A percentile compares a stretch with the other conserved stretches of the same genome.
Evolutionary conservation across 2,329 filamentous ascomycete genomes (phyloP).

Genomic region (Rhinocladiella similis): DNA sequence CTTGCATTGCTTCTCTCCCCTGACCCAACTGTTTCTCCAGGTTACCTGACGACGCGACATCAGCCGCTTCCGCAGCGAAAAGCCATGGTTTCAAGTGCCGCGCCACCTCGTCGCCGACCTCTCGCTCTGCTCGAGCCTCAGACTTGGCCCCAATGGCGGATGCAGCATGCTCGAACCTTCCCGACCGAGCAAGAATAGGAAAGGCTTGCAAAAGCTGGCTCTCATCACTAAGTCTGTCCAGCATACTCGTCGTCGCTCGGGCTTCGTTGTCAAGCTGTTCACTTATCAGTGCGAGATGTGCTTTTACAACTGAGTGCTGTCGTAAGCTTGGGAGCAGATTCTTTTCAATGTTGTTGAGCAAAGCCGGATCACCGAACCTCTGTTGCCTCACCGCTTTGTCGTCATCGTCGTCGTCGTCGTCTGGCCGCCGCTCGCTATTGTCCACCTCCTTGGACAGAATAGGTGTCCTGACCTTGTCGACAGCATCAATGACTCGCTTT

Average conservation of each 20-base stretch:
- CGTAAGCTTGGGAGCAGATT: constrained; percentile 11
- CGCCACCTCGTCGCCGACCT: constrained; percentile 13
- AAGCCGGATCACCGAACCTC: neutral
- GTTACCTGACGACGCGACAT: constrained; percentile 4
- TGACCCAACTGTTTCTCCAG: constrained; percentile 16
- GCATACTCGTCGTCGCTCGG: constrained; percentile 11
- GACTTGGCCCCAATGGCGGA: constrained; percentile 8
- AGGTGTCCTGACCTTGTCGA: constrained; percentile 5
- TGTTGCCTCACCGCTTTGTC: neutral
- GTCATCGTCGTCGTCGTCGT: neutral
- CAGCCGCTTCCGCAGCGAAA: constrained; percentile 27
- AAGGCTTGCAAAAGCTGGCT: constrained; percentile 29
- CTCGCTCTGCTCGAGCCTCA: neutral
- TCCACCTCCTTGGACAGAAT: neutral
- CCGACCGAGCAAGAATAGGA: constrained; percentile 17
- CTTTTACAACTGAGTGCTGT: constrained; percentile 9
- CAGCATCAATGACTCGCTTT: constrained; percentile 9
- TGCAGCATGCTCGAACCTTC: constrained; percentile 15
- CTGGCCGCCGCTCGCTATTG: neutral
- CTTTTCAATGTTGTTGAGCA: constrained; percentile 15
- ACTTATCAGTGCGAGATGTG: constrained; percentile 8
- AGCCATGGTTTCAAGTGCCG: constrained; percentile 23
- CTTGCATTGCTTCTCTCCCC: constrained; percentile 17
- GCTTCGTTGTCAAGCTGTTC: constrained; percentile 16
- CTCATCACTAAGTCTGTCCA: constrained; percentile 28